These are phyloP conservation scores for Ceratocystis albifundus DNA, from an alignment of 2,329 filamentous ascomycete species.

Conservation along the genomic window DNA sequence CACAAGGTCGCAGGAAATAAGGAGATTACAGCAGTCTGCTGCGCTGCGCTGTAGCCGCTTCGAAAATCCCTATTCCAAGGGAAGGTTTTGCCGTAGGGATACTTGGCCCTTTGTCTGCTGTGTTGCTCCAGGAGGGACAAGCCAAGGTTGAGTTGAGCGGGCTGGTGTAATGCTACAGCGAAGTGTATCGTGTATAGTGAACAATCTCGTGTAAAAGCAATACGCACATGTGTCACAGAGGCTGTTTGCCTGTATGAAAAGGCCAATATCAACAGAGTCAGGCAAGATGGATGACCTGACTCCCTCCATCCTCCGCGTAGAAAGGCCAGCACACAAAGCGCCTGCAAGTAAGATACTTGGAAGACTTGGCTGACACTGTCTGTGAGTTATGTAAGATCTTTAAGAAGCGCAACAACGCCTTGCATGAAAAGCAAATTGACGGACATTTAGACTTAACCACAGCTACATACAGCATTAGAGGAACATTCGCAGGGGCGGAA, in stretches of 20 bases:
- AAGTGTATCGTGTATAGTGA: neutral
- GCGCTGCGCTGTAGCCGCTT: slow-evolving; percentile 1
- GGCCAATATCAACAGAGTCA: too few relatives aligned
- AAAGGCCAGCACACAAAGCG: neutral
- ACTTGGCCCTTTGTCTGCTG: neutral
- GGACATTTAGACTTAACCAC: neutral
- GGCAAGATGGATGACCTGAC: too few relatives aligned
- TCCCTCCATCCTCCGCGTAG: too few relatives aligned
- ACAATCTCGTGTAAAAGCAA: neutral
- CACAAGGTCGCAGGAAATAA: neutral
- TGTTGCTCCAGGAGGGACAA: neutral
- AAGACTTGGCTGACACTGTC: slow-evolving; percentile 11
- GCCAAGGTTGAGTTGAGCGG: too few relatives aligned
- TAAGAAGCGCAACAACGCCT: slow-evolving; percentile 4
- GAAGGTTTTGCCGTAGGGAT: slow-evolving; percentile 5
- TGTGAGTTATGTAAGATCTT: slow-evolving; percentile 7
- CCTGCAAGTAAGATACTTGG: slow-evolving; percentile 3
- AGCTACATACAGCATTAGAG: too few relatives aligned
- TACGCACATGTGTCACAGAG: too few relatives aligned
- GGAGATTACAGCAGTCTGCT: neutral
- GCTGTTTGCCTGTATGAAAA: too few relatives aligned
- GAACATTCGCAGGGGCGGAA: too few relatives aligned
- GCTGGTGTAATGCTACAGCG: neutral
- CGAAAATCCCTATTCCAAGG: slow-evolving; percentile 9
- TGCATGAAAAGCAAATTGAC: slow-evolving; percentile 7